Base-by-base conservation (phyloP, 106 monocot species). In the Triglochin maritima region DNA sequence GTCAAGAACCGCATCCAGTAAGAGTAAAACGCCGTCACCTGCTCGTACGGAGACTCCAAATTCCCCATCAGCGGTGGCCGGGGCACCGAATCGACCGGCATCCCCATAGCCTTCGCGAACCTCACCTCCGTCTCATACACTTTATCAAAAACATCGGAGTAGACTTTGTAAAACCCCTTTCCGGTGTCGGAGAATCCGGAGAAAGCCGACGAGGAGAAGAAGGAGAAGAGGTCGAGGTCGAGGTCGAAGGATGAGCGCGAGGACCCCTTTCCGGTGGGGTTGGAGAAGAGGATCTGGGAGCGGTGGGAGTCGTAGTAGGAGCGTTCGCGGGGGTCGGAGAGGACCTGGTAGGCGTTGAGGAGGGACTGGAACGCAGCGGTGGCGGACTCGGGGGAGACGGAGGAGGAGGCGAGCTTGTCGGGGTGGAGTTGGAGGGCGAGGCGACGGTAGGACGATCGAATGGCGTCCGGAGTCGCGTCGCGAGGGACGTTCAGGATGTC, bases 381-480 rank as follows among this genome's bases (percentile, higher is more conserved):
- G 76, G 85, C 81, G 45, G 66, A 72, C n/a, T 56, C 72, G 43
- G 68, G 8, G 54, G 17, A 9, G 59, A 50, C 49, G 46, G 72
- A 46, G 61, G 69, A 9, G 57, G 75, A 47, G 44, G 73, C 71
- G 65, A 84, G 57, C 80, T 98, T 98, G 86, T 98, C 98, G 17
- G 98, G 98, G 84, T 98, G 98, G 65, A 98, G 92, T 72, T 86
- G 80, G 49, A 98, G 92, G 46, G 98, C 98, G 44, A 86, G 98
- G 55, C 83, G 83, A 56, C 65, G 63, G 81, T 92, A 98, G 62
- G 98, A 77, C 46, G 88, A 79, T 29, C 92, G 91, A 52, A 98
- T 88, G 52, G 89, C 86, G 3, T 87, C 80, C 17, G 63, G 59
- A 12, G 98, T 72, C 72, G 68, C 69, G 68, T 92, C 92, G 49